These are phyloP conservation scores for Solanum etuberosum DNA, from an alignment of 257 asterid species.

Conservation along the genomic window DNA sequence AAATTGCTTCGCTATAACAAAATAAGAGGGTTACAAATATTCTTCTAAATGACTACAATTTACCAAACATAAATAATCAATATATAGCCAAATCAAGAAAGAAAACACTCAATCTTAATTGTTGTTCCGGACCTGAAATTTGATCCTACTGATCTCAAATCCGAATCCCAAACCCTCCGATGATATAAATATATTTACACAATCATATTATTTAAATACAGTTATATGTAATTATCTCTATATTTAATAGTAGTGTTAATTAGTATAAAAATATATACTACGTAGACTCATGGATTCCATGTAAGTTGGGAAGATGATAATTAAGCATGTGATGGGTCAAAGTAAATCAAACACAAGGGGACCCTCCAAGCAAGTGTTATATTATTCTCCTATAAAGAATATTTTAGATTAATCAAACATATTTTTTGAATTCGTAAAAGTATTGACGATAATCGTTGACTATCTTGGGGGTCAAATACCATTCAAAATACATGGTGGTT, in stretches of 20 bases:
- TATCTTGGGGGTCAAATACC: neutral
- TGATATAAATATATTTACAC: neutral
- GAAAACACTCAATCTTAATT: too few species aligned
- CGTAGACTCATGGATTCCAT: neutral
- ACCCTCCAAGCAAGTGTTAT: neutral
- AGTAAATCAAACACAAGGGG: neutral
- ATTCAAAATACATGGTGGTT: neutral
- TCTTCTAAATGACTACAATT: too few species aligned
- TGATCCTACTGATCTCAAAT: neutral
- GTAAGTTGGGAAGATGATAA: neutral
- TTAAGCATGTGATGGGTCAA: conserved; percentile 2
- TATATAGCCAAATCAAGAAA: too few species aligned
- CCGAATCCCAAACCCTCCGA: too few species aligned
- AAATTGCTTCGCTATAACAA: too few species aligned
- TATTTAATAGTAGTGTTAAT: neutral
- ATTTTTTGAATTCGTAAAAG: neutral
- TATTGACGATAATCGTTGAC: neutral
- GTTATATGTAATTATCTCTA: neutral
- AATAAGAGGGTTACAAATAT: too few species aligned
- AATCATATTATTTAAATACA: neutral
- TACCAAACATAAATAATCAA: too few species aligned
- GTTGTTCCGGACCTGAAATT: neutral
- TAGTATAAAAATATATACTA: neutral
- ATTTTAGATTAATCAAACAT: neutral
- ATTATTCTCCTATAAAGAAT: neutral